Conservation (phyloP, 2,329 filamentous ascomycete species). For the Exophiala sp. region DNA sequence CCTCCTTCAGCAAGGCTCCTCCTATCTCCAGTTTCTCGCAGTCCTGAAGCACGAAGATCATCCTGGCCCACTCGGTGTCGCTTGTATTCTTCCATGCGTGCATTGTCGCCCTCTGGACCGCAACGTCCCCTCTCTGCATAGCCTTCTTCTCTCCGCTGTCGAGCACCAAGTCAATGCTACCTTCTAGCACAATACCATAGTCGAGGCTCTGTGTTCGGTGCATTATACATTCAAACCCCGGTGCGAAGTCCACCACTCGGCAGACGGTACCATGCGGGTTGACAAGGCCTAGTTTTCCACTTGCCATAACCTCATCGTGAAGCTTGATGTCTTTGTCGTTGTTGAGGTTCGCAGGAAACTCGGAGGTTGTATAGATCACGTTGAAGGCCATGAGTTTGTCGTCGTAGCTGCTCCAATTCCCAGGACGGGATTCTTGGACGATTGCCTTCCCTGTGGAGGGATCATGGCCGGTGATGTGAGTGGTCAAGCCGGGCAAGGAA, state of each 20-base stretch:
- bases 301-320: conserved; percentile 31
- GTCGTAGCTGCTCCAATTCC: conserved; percentile 31
- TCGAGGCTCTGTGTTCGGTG: conserved; percentile 52
- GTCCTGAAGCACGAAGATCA: conserved; percentile 29
- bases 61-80: conserved; percentile 27
- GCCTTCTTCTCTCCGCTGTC: conserved; percentile 47
- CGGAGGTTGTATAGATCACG: conserved; percentile 38
- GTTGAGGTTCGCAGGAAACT: conserved; percentile 36
- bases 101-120: conserved; percentile 47
- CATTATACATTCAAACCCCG: conserved; percentile 41
- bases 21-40: conserved; percentile 25
- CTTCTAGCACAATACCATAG: conserved; percentile 52
- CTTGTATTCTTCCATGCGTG: conserved; percentile 38
- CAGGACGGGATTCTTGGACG: conserved; percentile 33
- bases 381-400: conserved; percentile 36
- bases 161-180: conserved; percentile 47
- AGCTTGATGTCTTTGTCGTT: conserved; percentile 34
- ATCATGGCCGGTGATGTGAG: conserved; percentile 37
- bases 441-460: conserved; percentile 33
- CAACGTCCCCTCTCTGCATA: conserved; percentile 50
- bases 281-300: conserved; percentile 34
- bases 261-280: conserved; percentile 29
- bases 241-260: conserved; percentile 40
- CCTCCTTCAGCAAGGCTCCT: conserved; percentile 25
- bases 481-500: conserved; percentile 19